These are phyloP conservation scores for Xerocomellus chrysenteron DNA, from an alignment of 768 basidiomycete species.

Conservation along the genomic window DNA sequence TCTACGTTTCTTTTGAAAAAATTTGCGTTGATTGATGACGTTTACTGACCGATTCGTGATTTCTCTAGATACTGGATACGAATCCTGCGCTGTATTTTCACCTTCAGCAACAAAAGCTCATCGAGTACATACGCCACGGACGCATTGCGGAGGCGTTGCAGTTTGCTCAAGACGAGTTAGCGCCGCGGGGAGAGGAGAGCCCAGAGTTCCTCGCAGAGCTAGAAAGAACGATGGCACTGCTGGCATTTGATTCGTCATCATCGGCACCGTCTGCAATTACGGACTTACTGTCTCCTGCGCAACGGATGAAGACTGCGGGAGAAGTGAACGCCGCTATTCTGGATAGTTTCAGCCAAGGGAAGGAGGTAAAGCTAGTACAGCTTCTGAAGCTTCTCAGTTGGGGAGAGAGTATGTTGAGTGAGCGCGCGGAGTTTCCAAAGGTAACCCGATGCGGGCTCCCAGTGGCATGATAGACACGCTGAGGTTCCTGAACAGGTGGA, in stretches of 20 bases:
- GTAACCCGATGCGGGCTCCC: conserved; percentile 37
- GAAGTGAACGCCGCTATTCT: conserved; percentile 96
- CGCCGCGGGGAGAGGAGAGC: conserved; percentile 92
- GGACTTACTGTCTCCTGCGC: conserved; percentile 79
- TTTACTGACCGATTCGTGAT: conserved; percentile 19
- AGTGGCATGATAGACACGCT: conserved; percentile 25
- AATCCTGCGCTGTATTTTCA: conserved; percentile 94
- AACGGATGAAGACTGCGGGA: conserved; percentile 91
- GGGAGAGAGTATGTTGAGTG: conserved; percentile 80
- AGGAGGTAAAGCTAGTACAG: conserved; percentile 85
- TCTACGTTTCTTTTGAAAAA: conserved; percentile 22
- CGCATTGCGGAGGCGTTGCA: conserved; percentile 74
- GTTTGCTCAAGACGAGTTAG: conserved; percentile 93
- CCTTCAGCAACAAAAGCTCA: conserved; percentile 92
- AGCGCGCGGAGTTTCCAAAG: conserved; percentile 79
- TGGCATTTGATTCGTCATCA: conserved; percentile 74
- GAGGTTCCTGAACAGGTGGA: conserved; percentile 31
- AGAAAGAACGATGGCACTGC: conserved; percentile 91
- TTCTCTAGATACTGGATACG: conserved; percentile 86
- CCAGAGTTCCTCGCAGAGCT: conserved; percentile 91
- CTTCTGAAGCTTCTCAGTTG: conserved; percentile 82
- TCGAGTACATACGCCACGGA: conserved; percentile 88
- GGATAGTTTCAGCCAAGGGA: conserved; percentile 87
- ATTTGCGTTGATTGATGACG: background rate
- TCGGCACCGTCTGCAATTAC: conserved; percentile 58